A percentile compares a stretch with the other conserved stretches of the same genome.
phyloP scores from a whole-genome alignment of 2,329 filamentous ascomycete genomes.

The Teratosphaeria zuluensis region DNA sequence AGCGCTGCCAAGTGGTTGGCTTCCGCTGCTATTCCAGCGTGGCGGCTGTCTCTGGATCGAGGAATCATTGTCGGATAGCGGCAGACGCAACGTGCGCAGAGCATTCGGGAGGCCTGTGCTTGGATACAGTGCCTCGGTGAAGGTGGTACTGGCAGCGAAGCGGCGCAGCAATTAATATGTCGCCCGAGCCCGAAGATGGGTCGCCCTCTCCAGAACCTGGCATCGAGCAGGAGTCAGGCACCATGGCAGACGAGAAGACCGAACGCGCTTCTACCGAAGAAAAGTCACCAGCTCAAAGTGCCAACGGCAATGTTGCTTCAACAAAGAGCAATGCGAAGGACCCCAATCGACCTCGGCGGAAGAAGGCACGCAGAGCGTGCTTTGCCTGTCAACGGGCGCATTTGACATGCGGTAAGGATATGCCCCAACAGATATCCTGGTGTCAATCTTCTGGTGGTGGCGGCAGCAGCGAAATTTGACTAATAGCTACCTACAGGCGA shows the following conservation, averaged over 20 bases:
- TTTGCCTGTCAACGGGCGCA: slow-evolving; percentile 96
- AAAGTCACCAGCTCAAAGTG: slow-evolving; percentile 24
- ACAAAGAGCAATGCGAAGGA: slow-evolving; percentile 60
- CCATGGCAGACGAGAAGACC: slow-evolving; percentile 35
- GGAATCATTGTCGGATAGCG: slow-evolving; percentile 30
- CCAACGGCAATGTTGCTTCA: slow-evolving; percentile 25
- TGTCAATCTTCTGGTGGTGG: slow-evolving; percentile 8
- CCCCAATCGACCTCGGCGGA: slow-evolving; percentile 75
- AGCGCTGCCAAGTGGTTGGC: slow-evolving; percentile 2
- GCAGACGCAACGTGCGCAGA: slow-evolving; percentile 33
- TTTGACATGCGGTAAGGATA: slow-evolving; percentile 83
- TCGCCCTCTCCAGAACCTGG: slow-evolving; percentile 39
- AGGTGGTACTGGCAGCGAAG: slow-evolving; percentile 11
- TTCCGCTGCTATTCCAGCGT: slow-evolving; percentile 10
- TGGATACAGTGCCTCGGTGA: slow-evolving; percentile 24
- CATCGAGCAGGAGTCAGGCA: slow-evolving; percentile 30
- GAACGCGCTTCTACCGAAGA: slow-evolving; percentile 31
- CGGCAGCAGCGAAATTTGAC: slow-evolving; percentile 11
- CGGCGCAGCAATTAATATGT: slow-evolving; percentile 35
- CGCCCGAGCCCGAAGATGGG: slow-evolving; percentile 39
- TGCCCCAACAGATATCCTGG: neutral
- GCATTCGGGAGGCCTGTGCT: slow-evolving; percentile 25
- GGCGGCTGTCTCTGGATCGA: slow-evolving; percentile 7
- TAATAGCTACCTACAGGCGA: slow-evolving; percentile 55
- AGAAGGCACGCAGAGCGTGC: slow-evolving; percentile 92